Evolutionary conservation across 1,139 yeast species (phyloP).

Genomic region (Pneumocystis oryctolagi): DNA sequence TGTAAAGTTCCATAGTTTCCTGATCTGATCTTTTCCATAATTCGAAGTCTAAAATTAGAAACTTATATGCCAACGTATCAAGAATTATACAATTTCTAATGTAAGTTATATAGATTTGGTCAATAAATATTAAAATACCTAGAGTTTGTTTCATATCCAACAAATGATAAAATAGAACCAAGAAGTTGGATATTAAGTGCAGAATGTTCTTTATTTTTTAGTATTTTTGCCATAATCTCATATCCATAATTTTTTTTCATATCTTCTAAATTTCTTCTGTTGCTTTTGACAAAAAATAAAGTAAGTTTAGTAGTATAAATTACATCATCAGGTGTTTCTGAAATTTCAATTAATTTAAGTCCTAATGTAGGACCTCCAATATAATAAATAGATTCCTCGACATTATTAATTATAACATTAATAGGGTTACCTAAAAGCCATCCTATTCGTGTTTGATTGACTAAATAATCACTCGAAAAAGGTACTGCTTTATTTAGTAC

Average conservation of each 20-base stretch:
- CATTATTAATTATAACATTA: slow-evolving; percentile 15
- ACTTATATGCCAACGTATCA: slow-evolving; percentile 34
- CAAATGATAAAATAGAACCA: slow-evolving; percentile 29
- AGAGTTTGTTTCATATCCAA: slow-evolving; percentile 33
- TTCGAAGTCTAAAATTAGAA: slow-evolving; percentile 35
- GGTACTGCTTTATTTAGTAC: not conserved
- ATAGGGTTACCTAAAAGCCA: slow-evolving; percentile 16
- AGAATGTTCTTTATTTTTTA: slow-evolving; percentile 21
- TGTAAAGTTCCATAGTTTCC: slow-evolving; percentile 35
- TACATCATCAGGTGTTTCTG: slow-evolving; percentile 20
- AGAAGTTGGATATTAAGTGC: slow-evolving; percentile 25
- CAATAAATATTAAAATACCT: slow-evolving; percentile 2
- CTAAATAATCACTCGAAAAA: not conserved
- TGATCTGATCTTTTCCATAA: slow-evolving; percentile 33
- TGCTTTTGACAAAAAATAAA: slow-evolving; percentile 23
- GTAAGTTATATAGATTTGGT: not conserved
- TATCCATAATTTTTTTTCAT: slow-evolving; percentile 32
- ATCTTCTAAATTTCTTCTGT: slow-evolving; percentile 25
- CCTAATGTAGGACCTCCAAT: slow-evolving; percentile 27
- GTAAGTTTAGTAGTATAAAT: slow-evolving; percentile 22
- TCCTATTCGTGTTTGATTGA: not conserved
- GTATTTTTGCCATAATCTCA: slow-evolving; percentile 30
- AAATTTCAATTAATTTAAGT: slow-evolving; percentile 24
- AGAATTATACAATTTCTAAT: slow-evolving; percentile 29
- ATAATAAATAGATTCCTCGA: slow-evolving; percentile 21